Conservation (phyloP, 345 rosid genomes). For the Salix udensis region DNA sequence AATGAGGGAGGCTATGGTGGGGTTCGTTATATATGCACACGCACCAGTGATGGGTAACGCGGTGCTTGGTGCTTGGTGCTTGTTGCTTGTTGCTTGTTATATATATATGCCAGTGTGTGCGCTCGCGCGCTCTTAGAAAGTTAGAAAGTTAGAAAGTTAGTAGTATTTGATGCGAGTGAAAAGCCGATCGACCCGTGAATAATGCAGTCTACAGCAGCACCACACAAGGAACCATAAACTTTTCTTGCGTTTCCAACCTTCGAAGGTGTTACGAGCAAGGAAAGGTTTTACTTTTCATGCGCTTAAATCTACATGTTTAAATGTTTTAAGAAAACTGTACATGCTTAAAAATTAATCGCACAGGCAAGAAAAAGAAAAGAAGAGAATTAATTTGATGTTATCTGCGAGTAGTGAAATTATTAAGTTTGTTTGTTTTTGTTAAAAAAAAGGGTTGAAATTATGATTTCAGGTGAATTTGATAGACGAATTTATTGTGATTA, state of each 20-base stretch:
- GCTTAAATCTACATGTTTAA: neutral
- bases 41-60: neutral
- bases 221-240: neutral
- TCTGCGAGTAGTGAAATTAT: no score
- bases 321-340: neutral
- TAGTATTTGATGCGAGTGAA: neutral
- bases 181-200: neutral
- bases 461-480: no score
- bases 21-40: neutral
- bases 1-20: constrained; percentile 7
- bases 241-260: constrained; percentile 27
- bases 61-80: neutral
- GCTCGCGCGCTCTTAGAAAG: no score
- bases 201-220: neutral
- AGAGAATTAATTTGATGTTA: no score
- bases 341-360: neutral
- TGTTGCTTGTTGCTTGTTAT: neutral
- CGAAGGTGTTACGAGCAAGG: constrained; percentile 26
- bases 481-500: no score
- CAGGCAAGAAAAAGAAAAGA: neutral
- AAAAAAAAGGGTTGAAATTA: no score
- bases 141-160: no score
- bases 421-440: no score
- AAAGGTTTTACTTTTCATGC: constrained; percentile 33
- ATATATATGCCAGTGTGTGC: no score